phyloP scores from a whole-genome alignment of 495 filamentous ascomycete genomes.

The Talaromyces trachyspermus region DNA sequence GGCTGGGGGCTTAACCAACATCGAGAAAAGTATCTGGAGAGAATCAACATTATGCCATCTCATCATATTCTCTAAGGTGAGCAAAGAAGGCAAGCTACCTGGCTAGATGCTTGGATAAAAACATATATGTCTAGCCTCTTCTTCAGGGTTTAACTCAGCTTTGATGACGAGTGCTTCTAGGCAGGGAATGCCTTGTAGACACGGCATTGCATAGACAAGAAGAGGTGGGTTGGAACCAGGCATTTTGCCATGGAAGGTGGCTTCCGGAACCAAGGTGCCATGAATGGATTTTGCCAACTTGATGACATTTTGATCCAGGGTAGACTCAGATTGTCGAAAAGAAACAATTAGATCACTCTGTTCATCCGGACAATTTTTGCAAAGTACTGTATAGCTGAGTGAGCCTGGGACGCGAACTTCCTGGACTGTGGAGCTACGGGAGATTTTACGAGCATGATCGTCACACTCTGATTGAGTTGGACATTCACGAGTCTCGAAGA shows the following conservation, averaged over 20 bases:
- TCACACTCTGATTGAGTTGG: constrained; percentile 16
- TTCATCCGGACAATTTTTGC: constrained; percentile 13
- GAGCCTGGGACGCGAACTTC: constrained; percentile 20
- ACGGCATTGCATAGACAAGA: constrained; percentile 21
- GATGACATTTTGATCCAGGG: constrained; percentile 8
- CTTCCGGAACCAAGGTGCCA: constrained; percentile 19
- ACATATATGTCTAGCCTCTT: constrained; percentile 15
- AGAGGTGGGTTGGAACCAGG: constrained; percentile 20
- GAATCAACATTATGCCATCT: constrained; percentile 5
- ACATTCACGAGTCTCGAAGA: constrained; percentile 17
- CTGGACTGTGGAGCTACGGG: constrained; percentile 15
- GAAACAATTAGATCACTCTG: constrained; percentile 17
- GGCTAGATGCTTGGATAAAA: constrained; percentile 17
- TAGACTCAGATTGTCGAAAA: constrained; percentile 18
- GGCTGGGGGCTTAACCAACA: constrained; percentile 19
- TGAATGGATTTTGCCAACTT: constrained; percentile 19
- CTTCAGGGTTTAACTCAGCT: constrained; percentile 17
- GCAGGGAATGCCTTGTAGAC: constrained; percentile 19
- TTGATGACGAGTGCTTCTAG: constrained; percentile 18
- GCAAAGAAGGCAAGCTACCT: constrained; percentile 8
- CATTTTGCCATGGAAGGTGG: constrained; percentile 18
- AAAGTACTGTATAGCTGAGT: constrained; percentile 24
- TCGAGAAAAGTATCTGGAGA: constrained; percentile 21
- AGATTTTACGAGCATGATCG: constrained; percentile 20
- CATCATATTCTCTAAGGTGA: not conserved